Conservation (phyloP, 257 asterid species). For the Sherardia arvensis region DNA sequence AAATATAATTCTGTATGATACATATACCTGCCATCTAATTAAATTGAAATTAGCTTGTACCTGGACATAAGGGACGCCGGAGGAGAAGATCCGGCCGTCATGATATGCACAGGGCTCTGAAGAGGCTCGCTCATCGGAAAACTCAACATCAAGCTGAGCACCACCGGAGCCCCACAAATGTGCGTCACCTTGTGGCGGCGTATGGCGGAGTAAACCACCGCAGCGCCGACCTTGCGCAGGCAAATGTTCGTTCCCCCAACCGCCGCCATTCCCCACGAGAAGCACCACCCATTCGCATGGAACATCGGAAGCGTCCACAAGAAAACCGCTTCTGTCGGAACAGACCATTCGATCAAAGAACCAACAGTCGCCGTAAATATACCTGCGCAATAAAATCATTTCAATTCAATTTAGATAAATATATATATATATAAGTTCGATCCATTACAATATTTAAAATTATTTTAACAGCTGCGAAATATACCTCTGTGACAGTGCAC, state of each 20-base stretch:
- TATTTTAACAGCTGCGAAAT: no score
- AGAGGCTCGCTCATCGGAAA: conserved; percentile 22
- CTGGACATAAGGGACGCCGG: conserved; percentile 35
- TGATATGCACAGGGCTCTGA: conserved; percentile 27
- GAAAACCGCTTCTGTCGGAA: conserved; percentile 51
- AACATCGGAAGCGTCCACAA: conserved; percentile 92
- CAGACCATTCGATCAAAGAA: conserved; percentile 53
- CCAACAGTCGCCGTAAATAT: conserved; percentile 37
- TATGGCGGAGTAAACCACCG: conserved; percentile 30
- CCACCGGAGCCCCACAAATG: conserved; percentile 81
- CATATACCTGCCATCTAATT: no score
- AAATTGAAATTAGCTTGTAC: no score
- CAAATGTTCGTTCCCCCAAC: conserved; percentile 64
- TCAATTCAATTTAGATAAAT: no score
- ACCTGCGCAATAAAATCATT: no score
- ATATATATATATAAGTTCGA: no score
- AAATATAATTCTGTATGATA: no score
- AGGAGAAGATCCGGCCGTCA: conserved; percentile 79
- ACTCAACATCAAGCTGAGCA: conserved; percentile 49
- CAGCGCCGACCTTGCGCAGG: conserved; percentile 51
- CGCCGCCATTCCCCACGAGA: conserved; percentile 77
- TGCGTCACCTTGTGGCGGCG: conserved; percentile 45
- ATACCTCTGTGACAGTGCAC: conserved; percentile 66
- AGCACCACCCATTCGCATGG: conserved; percentile 84
- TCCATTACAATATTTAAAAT: no score